Percentiles rank a stretch among this genome's conserved stretches.
phyloP scores from a whole-genome alignment of 164 flowering plant species.

The Sedum album region DNA sequence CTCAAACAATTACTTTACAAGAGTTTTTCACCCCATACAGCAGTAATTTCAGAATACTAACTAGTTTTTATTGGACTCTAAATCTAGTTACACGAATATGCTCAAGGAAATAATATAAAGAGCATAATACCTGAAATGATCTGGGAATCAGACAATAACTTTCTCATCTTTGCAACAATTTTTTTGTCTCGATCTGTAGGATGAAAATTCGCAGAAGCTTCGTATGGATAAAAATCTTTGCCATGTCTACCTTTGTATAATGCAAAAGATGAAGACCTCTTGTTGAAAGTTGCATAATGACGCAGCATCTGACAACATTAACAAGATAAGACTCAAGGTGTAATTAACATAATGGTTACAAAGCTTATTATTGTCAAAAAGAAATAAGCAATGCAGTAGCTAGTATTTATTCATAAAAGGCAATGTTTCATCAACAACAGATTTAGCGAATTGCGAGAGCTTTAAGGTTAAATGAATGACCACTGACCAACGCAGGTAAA shows the following conservation, averaged over 20 bases:
- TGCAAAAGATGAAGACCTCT: background rate
- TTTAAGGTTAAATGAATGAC: background rate
- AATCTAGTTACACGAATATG: background rate
- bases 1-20: background rate
- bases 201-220: background rate
- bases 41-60: background rate
- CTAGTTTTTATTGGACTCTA: background rate
- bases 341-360: too few species aligned
- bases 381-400: too few species aligned
- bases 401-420: too few species aligned
- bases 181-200: background rate
- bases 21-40: background rate
- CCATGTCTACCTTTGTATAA: background rate
- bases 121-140: constrained; percentile 3
- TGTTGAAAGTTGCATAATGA: background rate
- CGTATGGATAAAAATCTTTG: background rate
- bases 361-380: too few species aligned
- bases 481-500: background rate
- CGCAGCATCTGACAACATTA: background rate
- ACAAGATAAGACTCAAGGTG: too few species aligned
- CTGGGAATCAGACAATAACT: background rate
- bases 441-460: too few species aligned
- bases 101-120: background rate
- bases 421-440: too few species aligned
- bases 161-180: background rate